These are phyloP conservation scores for Pseudonitzschia delicatissima DNA, from an alignment of 108 stramenopile genomes.

Conservation along the genomic window DNA sequence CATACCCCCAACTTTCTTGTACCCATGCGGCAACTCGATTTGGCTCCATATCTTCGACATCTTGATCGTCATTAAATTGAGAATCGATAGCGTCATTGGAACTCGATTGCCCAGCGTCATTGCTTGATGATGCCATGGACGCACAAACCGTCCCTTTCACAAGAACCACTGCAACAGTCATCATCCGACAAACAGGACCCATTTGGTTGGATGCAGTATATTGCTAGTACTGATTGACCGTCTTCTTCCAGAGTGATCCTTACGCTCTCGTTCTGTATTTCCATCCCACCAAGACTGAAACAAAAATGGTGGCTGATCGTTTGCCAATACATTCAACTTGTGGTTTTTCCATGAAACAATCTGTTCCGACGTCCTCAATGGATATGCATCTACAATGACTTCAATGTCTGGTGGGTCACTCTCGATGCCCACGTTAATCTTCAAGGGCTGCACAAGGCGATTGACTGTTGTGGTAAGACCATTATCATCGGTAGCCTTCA, in stretches of 20 bases:
- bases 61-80: not conserved
- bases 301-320: constrained; percentile 14
- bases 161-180: constrained; percentile 7
- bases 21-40: not conserved
- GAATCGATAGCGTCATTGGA: not conserved
- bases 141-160: not conserved
- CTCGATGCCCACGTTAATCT: constrained; percentile 16
- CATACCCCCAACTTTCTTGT: not conserved
- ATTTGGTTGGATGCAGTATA: constrained; percentile 3
- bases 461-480: constrained; percentile 20
- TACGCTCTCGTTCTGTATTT: constrained; percentile 6
- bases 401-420: constrained; percentile 23
- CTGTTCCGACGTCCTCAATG: constrained; percentile 16
- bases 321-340: constrained; percentile 12
- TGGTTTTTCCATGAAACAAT: constrained; percentile 30
- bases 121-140: not conserved
- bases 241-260: not conserved
- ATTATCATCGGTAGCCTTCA: constrained; percentile 20
- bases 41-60: not conserved
- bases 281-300: constrained; percentile 29
- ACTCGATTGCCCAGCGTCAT: not conserved
- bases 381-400: constrained; percentile 15
- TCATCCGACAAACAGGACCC: constrained; percentile 1
- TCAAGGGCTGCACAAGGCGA: constrained; percentile 15
- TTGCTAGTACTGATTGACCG: not conserved